These are phyloP conservation scores for Xylariaceae sp. DNA, from an alignment of 2,329 filamentous ascomycete genomes.

Conservation along the genomic window DNA sequence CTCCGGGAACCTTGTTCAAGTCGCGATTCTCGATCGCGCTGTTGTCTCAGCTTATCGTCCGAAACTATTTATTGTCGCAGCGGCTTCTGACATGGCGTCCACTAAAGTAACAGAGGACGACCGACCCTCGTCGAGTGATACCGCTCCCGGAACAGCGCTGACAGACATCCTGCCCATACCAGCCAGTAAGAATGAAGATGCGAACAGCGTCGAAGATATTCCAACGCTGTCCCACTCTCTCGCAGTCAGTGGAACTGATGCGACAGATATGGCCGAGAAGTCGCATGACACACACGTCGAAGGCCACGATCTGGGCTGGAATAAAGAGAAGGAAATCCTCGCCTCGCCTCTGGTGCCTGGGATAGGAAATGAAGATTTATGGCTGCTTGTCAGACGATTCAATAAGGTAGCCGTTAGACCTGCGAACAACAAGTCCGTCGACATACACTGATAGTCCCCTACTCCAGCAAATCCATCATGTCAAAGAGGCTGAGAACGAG, in stretches of 20 bases:
- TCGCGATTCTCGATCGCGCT: no score
- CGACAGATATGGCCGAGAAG: conserved; percentile 43
- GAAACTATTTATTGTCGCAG: no score
- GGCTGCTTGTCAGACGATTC: conserved; percentile 67
- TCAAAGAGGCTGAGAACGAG: conserved; percentile 60
- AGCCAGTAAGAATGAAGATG: conserved; percentile 20
- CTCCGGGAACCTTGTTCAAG: no score
- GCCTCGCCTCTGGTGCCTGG: conserved; percentile 60
- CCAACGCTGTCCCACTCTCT: conserved; percentile 38
- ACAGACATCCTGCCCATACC: conserved; percentile 31
- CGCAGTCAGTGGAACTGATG: conserved; percentile 36
- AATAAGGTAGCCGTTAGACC: no score
- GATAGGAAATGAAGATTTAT: conserved; percentile 67
- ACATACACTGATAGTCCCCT: background rate
- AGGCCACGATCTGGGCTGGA: conserved; percentile 67
- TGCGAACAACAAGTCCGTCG: no score
- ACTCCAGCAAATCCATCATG: conserved; percentile 52
- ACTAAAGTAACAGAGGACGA: no score
- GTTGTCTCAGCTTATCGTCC: no score
- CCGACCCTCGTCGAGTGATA: background rate
- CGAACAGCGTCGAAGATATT: conserved; percentile 22
- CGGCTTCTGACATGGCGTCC: no score
- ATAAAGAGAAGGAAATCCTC: conserved; percentile 53
- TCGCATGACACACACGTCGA: conserved; percentile 39
- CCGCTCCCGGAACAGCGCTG: conserved; percentile 17